Evolutionary conservation across 2,329 filamentous ascomycete genomes (phyloP), one percentile per base, ranked within the genome.

Genomic region (Hypoxylon sp.): DNA sequence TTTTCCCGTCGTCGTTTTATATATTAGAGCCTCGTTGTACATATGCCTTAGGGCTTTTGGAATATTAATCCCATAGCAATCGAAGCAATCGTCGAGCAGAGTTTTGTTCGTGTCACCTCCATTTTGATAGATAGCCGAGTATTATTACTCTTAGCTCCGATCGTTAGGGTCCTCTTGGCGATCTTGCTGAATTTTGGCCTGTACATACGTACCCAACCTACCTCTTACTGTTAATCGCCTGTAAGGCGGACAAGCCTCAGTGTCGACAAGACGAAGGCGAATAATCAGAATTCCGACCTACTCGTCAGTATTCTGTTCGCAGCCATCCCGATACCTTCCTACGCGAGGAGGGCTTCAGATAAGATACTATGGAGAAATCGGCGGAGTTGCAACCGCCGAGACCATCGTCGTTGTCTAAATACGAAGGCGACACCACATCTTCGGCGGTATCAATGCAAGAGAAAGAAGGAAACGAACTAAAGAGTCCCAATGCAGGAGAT

Each of bases 281-380:
- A 46, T 5, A 34, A 6, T 11, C 4, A 34, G 17, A 34, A 46
- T 7, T 13, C 17, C 53, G 4, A 17, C 19, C 19, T 45, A 11
- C n/a, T 19, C 14, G 53, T 11, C 21, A 17, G 17, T 46, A 56
- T 56, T 46, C 23, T 6, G 14, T 45, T 43, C 25, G 21, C n/a
- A n/a, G 34, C 25, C 17, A n/a, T 17, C 5, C 23, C 1, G 32
- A 56, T 56, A 34, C 38, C 17, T 6, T 19, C 5, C 13, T n/a
- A 7, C 14, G 17, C 19, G 30, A 17, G 61, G 23, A 14, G 36
- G 13, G 6, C 25, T 23, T 25, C 17, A 21, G 32, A 30, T 30
- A 14, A 58, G 43, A 34, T 46, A 36, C n/a, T 38, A 67, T 69
- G 63, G 63, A 61, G 43, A 53, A 67, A 17, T 14, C 19, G 19